These are phyloP conservation scores for Solanum piurae DNA, from an alignment of 257 asterid genomes.

Conservation along the genomic window DNA sequence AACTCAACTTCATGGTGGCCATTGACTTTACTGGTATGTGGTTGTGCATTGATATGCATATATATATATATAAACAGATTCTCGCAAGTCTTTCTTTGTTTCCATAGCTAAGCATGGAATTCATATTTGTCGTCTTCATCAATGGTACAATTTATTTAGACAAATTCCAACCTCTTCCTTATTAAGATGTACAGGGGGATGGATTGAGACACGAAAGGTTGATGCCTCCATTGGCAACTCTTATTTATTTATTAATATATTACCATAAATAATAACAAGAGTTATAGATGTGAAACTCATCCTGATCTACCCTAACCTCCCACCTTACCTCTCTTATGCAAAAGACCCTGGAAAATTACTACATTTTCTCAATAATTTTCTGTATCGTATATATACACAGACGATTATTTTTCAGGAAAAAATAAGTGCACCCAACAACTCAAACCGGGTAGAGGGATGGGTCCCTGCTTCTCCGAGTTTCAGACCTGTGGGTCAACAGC, in stretches of 20 bases:
- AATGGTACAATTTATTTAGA: neutral
- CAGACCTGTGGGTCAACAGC: neutral
- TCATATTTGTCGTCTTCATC: neutral
- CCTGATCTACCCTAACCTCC: neutral
- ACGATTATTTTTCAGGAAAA: neutral
- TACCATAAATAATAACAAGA: neutral
- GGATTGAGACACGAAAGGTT: neutral
- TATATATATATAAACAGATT: neutral
- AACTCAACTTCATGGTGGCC: conserved; percentile 97
- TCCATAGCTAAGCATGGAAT: neutral
- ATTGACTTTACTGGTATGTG: conserved; percentile 89
- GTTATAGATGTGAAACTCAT: neutral
- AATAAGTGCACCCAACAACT: neutral
- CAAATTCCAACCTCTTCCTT: neutral
- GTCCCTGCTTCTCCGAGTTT: neutral
- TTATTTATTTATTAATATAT: neutral
- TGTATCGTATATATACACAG: neutral
- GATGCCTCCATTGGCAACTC: neutral
- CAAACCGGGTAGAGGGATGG: neutral
- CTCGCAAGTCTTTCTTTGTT: neutral
- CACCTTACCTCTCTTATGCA: neutral
- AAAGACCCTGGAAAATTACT: neutral
- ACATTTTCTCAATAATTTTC: neutral
- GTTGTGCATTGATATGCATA: neutral
- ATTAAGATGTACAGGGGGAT: neutral